Percentiles rank a stretch among this genome's conserved stretches.
phyloP scores from a whole-genome alignment of 805 yeast species.

The Lipomyces starkeyi region DNA sequence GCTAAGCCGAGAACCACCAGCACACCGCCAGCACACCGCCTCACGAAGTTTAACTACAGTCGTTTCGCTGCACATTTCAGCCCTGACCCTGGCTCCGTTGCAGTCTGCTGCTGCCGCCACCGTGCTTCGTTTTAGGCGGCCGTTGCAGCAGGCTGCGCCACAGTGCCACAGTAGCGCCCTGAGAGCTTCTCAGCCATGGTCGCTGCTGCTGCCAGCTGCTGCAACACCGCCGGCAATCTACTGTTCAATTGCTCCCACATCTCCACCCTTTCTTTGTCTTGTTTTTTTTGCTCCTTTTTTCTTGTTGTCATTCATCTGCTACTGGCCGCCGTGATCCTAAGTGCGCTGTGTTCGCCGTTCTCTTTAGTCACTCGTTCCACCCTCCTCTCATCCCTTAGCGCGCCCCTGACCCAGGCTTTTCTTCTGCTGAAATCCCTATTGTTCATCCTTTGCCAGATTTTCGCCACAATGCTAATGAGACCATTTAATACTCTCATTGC shows the following conservation, averaged over 20 bases:
- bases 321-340: not conserved
- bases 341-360: not conserved
- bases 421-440: not conserved
- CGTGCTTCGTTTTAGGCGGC: not conserved
- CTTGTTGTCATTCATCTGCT: not conserved
- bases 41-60: too few species aligned
- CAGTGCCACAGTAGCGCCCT: not conserved
- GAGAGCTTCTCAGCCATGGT: too few species aligned
- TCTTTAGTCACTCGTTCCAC: not conserved
- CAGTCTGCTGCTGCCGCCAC: not conserved
- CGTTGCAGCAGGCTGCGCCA: not conserved
- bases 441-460: not conserved
- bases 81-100: not conserved
- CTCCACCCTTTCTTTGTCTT: not conserved
- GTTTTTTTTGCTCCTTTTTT: not conserved
- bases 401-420: not conserved
- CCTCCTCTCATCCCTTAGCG: not conserved
- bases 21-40: too few species aligned
- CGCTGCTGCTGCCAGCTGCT: not conserved
- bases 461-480: slow-evolving; percentile 26
- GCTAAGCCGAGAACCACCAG: too few species aligned
- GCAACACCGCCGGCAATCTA: not conserved
- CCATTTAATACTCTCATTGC: slow-evolving; percentile 34
- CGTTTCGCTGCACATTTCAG: not conserved
- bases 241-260: not conserved